These are phyloP conservation scores for Pelargonium cotyledonis DNA, from an alignment of 441 rosid species.

Conservation along the genomic window DNA sequence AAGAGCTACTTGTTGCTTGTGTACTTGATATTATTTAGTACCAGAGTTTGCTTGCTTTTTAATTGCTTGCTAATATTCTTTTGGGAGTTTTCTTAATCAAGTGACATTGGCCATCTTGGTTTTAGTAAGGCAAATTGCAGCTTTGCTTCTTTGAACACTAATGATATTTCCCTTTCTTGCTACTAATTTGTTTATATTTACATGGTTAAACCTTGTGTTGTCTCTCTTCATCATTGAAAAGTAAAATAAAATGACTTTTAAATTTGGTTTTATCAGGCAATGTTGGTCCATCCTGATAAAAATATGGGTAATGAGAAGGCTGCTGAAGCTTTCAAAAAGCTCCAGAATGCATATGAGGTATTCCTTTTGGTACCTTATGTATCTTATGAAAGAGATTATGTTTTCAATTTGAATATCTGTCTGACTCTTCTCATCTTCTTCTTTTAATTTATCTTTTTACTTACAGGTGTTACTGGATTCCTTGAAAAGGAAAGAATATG, in stretches of 20 bases:
- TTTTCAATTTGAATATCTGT: slow-evolving; percentile 6
- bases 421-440: slow-evolving; percentile 10
- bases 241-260: slow-evolving; percentile 11
- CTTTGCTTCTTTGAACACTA: neutral
- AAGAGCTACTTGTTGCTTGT: slow-evolving; percentile 17
- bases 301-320: slow-evolving; percentile 97
- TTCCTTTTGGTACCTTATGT: slow-evolving; percentile 15
- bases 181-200: slow-evolving; percentile 6
- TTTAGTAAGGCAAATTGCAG: neutral
- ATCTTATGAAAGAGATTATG: slow-evolving; percentile 6
- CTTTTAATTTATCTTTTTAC: neutral
- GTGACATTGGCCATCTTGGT: neutral
- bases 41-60: slow-evolving; percentile 9
- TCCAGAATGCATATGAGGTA: slow-evolving; percentile 98
- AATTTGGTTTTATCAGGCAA: slow-evolving; percentile 49
- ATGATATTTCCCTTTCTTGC: slow-evolving; percentile 7
- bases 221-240: neutral
- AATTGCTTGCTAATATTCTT: neutral
- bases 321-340: slow-evolving; percentile 95
- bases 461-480: slow-evolving; percentile 75
- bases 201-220: neutral
- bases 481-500: slow-evolving; percentile 67
- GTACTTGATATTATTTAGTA: neutral
- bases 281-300: slow-evolving; percentile 98
- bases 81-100: slow-evolving; percentile 3